Evolutionary conservation across 2,329 filamentous ascomycete genomes (phyloP).

Genomic region (Hymenotorrendiella dingleyae): DNA sequence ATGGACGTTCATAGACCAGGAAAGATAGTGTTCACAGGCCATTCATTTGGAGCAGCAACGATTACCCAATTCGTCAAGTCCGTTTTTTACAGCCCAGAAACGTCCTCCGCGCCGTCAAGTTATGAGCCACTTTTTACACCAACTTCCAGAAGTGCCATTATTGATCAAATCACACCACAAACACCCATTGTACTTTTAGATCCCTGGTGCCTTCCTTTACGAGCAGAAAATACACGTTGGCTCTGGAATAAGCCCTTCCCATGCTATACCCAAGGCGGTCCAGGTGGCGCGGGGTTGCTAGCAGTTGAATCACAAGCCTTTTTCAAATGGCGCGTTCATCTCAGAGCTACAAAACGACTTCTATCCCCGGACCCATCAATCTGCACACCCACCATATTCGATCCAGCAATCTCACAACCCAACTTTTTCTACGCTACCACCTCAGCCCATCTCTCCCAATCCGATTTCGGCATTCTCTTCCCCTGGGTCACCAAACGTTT

Average conservation of each 20-base stretch:
- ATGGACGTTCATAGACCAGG: constrained; percentile 68
- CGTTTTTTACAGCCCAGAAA: constrained; percentile 56
- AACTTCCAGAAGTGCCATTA: constrained; percentile 46
- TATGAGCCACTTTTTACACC: constrained; percentile 59
- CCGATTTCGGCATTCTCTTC: constrained; percentile 78
- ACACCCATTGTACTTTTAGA: constrained; percentile 68
- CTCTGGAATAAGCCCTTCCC: constrained; percentile 71
- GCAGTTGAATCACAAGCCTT: constrained; percentile 73
- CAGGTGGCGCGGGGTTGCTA: constrained; percentile 55
- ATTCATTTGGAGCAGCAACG: constrained; percentile 75
- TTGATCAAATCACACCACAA: constrained; percentile 59
- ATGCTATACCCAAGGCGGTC: constrained; percentile 48
- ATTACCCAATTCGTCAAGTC: constrained; percentile 73
- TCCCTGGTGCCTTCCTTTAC: constrained; percentile 72
- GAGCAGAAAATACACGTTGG: constrained; percentile 54
- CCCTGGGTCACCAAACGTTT: constrained; percentile 60
- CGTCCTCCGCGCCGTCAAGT: constrained; percentile 37
- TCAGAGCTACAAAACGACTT: constrained; percentile 61
- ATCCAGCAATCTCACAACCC: constrained; percentile 35
- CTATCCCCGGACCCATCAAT: constrained; percentile 49
- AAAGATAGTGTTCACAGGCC: constrained; percentile 68
- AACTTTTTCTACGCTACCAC: constrained; percentile 68
- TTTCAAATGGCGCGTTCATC: constrained; percentile 69
- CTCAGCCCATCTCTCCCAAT: constrained; percentile 77
- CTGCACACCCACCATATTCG: constrained; percentile 30